These are phyloP conservation scores for Neonectria neomacrospora DNA, from an alignment of 2,329 filamentous ascomycete genomes.

Conservation along the genomic window DNA sequence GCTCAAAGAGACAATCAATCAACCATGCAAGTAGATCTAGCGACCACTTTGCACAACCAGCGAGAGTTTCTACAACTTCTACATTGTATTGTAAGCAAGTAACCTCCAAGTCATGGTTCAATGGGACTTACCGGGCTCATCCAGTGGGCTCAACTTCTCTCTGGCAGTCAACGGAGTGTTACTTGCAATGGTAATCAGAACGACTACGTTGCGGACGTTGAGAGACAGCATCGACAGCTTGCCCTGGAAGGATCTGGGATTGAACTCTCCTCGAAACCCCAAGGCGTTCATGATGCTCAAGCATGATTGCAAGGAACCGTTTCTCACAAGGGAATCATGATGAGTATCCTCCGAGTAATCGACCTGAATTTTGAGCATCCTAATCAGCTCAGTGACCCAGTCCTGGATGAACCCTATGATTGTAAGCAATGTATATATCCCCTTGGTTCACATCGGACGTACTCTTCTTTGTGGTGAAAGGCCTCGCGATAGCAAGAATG, in stretches of 20 bases:
- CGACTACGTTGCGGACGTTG: constrained; percentile 77
- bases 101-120: neutral
- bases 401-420: constrained; percentile 66
- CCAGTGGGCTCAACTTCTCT: constrained; percentile 67
- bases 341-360: constrained; percentile 84
- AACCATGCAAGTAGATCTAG: constrained; percentile 76
- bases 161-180: constrained; percentile 65
- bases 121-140: constrained; percentile 62
- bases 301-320: constrained; percentile 77
- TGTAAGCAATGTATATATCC: constrained; percentile 31
- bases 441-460: neutral
- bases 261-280: constrained; percentile 74
- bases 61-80: constrained; percentile 79
- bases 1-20: constrained; percentile 66
- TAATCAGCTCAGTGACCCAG: constrained; percentile 74
- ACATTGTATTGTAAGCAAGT: constrained; percentile 22
- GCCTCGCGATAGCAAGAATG: constrained; percentile 74
- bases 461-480: constrained; percentile 52
- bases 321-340: constrained; percentile 78
- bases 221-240: constrained; percentile 81
- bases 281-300: constrained; percentile 83
- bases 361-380: constrained; percentile 76
- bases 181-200: constrained; percentile 72
- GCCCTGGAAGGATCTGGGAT: constrained; percentile 71
- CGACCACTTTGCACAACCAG: constrained; percentile 82